Evolutionary conservation across 768 basidiomycete species (phyloP).

Genomic region (Psilocybe tampanensis): DNA sequence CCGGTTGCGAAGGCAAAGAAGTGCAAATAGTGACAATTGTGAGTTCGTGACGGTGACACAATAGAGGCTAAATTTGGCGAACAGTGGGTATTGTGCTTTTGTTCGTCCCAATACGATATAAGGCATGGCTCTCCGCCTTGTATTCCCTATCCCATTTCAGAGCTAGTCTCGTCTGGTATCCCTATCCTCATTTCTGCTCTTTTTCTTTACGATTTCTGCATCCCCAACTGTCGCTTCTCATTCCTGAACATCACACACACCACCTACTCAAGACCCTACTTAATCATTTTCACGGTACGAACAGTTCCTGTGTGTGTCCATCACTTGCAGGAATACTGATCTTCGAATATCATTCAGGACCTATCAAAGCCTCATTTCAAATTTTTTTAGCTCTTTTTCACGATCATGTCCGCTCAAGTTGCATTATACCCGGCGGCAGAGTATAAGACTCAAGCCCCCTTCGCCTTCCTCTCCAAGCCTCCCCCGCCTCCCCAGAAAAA

Average conservation of each 20-base stretch:
- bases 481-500: slow-evolving; percentile 38
- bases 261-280: slow-evolving; percentile 10
- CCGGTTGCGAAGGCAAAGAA: slow-evolving; percentile 5
- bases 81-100: slow-evolving; percentile 15
- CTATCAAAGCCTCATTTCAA: slow-evolving; percentile 2
- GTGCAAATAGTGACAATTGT: slow-evolving; percentile 17
- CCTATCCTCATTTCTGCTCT: background rate
- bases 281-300: slow-evolving; percentile 5
- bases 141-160: slow-evolving; percentile 21
- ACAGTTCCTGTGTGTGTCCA: background rate
- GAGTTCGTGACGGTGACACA: slow-evolving; percentile 16
- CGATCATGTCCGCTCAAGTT: slow-evolving; percentile 16
- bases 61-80: slow-evolving; percentile 5
- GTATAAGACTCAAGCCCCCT: slow-evolving; percentile 23
- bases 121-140: slow-evolving; percentile 11
- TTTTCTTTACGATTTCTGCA: slow-evolving; percentile 4
- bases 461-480: slow-evolving; percentile 46
- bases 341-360: slow-evolving; percentile 8
- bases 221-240: slow-evolving; percentile 11
- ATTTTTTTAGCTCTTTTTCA: background rate
- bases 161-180: slow-evolving; percentile 33
- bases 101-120: slow-evolving; percentile 21
- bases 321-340: slow-evolving; percentile 9
- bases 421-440: slow-evolving; percentile 13
- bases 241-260: background rate